These are phyloP conservation scores for Corchorus olitorius DNA, from an alignment of 345 rosid genomes.

Conservation along the genomic window DNA sequence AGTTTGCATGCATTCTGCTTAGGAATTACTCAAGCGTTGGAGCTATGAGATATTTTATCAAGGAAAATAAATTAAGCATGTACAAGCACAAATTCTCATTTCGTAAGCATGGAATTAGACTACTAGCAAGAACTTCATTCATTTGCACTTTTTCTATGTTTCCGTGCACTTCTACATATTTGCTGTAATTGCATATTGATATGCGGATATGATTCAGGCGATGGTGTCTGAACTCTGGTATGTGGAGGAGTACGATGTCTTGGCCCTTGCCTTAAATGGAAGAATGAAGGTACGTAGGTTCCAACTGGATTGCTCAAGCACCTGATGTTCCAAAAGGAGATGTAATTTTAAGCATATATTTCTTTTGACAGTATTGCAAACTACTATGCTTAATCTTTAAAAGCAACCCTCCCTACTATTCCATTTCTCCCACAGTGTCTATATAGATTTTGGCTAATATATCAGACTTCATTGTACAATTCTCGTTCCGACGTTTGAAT, in stretches of 20 bases:
- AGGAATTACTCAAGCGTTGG: background rate
- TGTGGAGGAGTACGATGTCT: slow-evolving; percentile 61
- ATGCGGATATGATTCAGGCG: slow-evolving; percentile 41
- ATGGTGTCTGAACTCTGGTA: slow-evolving; percentile 62
- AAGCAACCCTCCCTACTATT: background rate
- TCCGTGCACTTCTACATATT: background rate
- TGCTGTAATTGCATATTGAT: background rate
- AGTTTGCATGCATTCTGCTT: background rate
- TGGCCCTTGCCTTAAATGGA: slow-evolving; percentile 73
- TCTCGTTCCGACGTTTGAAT: too few relatives aligned
- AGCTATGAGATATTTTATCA: background rate
- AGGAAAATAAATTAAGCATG: background rate
- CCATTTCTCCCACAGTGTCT: background rate
- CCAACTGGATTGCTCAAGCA: slow-evolving; percentile 43
- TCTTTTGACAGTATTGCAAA: background rate
- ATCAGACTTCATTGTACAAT: too few relatives aligned
- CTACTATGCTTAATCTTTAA: background rate
- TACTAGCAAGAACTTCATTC: background rate
- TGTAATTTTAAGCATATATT: background rate
- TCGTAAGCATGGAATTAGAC: background rate
- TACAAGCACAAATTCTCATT: background rate
- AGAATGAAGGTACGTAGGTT: slow-evolving; percentile 55
- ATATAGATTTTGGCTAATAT: too few relatives aligned
- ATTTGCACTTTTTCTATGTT: too few relatives aligned
- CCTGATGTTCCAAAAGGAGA: slow-evolving; percentile 21